Evolutionary conservation across 164 flowering plant species (phyloP).

Genomic region (Tetrastigma voinierianum): DNA sequence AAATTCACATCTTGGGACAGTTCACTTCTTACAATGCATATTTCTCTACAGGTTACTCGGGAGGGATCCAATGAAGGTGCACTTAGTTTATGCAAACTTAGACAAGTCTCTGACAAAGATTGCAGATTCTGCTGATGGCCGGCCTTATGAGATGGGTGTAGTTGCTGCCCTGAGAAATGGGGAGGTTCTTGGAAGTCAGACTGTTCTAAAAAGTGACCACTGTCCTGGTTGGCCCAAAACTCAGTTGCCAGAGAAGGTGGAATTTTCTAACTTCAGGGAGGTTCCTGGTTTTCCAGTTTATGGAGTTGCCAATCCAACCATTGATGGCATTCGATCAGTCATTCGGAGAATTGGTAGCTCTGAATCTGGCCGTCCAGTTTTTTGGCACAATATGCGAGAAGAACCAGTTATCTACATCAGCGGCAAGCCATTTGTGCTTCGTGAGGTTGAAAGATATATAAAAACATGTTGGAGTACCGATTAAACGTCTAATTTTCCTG

Average conservation of each 20-base stretch:
- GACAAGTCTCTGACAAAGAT: slow-evolving; percentile 57
- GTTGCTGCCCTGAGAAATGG: slow-evolving; percentile 91
- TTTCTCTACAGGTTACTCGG: slow-evolving; percentile 64
- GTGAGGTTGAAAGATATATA: slow-evolving; percentile 94
- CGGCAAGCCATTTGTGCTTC: slow-evolving; percentile 96
- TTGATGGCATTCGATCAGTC: slow-evolving; percentile 91
- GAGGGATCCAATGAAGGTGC: slow-evolving; percentile 98
- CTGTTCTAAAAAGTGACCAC: slow-evolving; percentile 94
- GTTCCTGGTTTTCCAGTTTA: slow-evolving; percentile 97
- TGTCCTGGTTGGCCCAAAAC: slow-evolving; percentile 96
- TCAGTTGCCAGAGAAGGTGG: slow-evolving; percentile 75
- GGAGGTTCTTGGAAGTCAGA: slow-evolving; percentile 94
- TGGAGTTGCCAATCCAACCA: slow-evolving; percentile 97
- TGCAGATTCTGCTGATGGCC: slow-evolving; percentile 80
- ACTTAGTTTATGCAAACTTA: slow-evolving; percentile 66
- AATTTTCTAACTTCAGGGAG: slow-evolving; percentile 93
- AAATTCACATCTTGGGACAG: background rate
- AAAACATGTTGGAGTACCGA: slow-evolving; percentile 92
- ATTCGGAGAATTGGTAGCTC: slow-evolving; percentile 70
- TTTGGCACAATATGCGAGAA: slow-evolving; percentile 99
- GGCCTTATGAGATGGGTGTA: slow-evolving; percentile 78
- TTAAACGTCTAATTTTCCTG: slow-evolving; percentile 30
- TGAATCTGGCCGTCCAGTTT: slow-evolving; percentile 70
- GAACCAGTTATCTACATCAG: slow-evolving; percentile 97
- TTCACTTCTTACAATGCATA: background rate